Evolutionary conservation across 2,329 filamentous ascomycete genomes (phyloP), one percentile per base, ranked within the genome.

Genomic region (Talaromyces sp.): DNA sequence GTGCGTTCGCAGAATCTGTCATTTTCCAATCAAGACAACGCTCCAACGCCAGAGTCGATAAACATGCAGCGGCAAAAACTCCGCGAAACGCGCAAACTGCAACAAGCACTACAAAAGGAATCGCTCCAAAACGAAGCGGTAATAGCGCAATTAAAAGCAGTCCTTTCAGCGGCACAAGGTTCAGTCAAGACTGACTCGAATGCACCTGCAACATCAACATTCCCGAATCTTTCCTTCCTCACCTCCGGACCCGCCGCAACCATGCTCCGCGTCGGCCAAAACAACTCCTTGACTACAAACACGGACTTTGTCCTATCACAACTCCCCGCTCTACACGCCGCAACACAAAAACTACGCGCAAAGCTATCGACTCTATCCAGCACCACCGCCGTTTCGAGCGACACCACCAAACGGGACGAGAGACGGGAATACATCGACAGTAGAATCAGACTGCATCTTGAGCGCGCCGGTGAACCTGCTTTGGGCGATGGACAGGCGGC

Each of bases 361-460:
- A 87, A 89, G 66, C 79, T 96, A 31, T 76, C 77, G 5, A 75
- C 77, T 5, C 68, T 86, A 61, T 73, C 76, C 2, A 51, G 25
- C 47, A 70, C 69, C 25, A 72, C 77, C 2, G n/a, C 51, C 11
- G 36, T 59, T 3, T 71, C 75, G 0, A 75, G 80, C 65, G 72
- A 71, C 58, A 77, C 82, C 68, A 84, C 84, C 54, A 91, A 88
- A 80, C 85, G 88, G 45, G 85, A 88, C 62, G 88, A 95, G 75
- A 83, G 94, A 67, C 84, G 89, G 65, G 86, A 90, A 69, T 98
- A 98, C 75, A 88, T 98, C 58, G 93, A 97, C 78, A 85, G 85
- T 63, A 89, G 93, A 72, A 91, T 91, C 60, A 83, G 87, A 70
- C 84, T 90, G 67, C 91, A 96, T 74, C 80, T 97, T 47, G 91